phyloP scores from a whole-genome alignment of 768 basidiomycete genomes.

The Pholiota conissans region DNA sequence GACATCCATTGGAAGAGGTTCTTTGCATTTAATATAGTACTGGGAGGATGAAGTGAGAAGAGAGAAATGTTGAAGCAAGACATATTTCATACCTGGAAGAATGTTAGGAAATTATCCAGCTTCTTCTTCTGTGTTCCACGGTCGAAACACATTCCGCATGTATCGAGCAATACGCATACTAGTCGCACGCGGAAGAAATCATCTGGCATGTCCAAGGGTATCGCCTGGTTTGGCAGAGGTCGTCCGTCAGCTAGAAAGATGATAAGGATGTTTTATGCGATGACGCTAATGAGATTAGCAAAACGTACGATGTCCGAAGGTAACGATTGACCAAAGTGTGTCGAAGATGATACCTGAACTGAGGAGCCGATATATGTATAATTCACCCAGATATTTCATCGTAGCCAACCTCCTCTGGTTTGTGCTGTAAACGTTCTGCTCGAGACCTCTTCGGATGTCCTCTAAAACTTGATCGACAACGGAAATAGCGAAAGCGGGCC shows the following conservation, averaged over 20 bases:
- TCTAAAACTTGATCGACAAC: constrained; percentile 96
- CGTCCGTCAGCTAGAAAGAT: constrained; percentile 74
- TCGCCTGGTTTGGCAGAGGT: constrained; percentile 75
- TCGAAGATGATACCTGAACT: constrained; percentile 92
- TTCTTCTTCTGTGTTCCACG: constrained; percentile 90
- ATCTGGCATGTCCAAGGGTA: constrained; percentile 85
- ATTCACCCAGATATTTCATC: constrained; percentile 93
- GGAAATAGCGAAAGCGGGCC: constrained; percentile 82
- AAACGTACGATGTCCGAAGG: constrained; percentile 93
- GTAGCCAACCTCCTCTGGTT: constrained; percentile 93
- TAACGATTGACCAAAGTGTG: constrained; percentile 90
- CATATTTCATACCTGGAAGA: constrained; percentile 76
- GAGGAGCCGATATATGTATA: constrained; percentile 94
- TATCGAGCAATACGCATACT: constrained; percentile 90
- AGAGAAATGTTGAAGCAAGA: background rate
- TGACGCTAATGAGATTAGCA: constrained; percentile 1
- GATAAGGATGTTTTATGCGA: constrained; percentile 12
- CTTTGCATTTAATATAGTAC: constrained; percentile 91
- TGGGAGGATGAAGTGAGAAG: constrained; percentile 22
- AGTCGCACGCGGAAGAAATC: constrained; percentile 95
- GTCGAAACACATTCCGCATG: constrained; percentile 98
- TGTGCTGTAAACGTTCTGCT: constrained; percentile 92
- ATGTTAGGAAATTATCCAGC: constrained; percentile 86
- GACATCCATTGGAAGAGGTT: constrained; percentile 91
- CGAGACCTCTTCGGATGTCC: constrained; percentile 86